Conservation (phyloP, 345 rosid species). For the Gossypium mustelinum region DNA sequence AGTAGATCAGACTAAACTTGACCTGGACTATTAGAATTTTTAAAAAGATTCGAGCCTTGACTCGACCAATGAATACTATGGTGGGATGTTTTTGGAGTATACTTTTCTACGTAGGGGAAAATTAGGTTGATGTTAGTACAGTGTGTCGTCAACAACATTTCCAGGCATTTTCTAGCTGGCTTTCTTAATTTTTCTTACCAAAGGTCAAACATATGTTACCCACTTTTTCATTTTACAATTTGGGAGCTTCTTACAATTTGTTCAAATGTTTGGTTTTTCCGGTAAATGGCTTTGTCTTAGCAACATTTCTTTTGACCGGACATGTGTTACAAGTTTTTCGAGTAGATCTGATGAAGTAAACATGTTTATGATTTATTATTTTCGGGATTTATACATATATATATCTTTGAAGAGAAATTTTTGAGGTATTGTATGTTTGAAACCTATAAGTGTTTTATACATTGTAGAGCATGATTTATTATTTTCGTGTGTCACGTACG, state of each 20-base stretch:
- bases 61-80: background rate
- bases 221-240: slow-evolving; percentile 9
- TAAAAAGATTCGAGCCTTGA: background rate
- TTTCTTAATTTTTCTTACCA: background rate
- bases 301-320: background rate
- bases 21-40: background rate
- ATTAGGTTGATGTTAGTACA: background rate
- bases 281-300: background rate
- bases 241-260: slow-evolving; percentile 16
- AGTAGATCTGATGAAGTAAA: background rate
- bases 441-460: too few species aligned
- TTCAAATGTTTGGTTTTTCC: slow-evolving; percentile 20
- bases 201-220: slow-evolving; percentile 33
- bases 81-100: background rate
- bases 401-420: too few species aligned
- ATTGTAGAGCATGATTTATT: too few species aligned
- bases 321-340: background rate
- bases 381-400: too few species aligned
- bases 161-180: background rate
- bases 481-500: too few species aligned
- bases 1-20: too few species aligned
- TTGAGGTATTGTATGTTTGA: too few species aligned
- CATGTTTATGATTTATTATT: too few species aligned
- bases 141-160: background rate
- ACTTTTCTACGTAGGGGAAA: background rate